Evolutionary conservation across 768 basidiomycete genomes (phyloP), one percentile per base, ranked within the genome.

Genomic region (Trichaptum fuscoviolaceum): DNA sequence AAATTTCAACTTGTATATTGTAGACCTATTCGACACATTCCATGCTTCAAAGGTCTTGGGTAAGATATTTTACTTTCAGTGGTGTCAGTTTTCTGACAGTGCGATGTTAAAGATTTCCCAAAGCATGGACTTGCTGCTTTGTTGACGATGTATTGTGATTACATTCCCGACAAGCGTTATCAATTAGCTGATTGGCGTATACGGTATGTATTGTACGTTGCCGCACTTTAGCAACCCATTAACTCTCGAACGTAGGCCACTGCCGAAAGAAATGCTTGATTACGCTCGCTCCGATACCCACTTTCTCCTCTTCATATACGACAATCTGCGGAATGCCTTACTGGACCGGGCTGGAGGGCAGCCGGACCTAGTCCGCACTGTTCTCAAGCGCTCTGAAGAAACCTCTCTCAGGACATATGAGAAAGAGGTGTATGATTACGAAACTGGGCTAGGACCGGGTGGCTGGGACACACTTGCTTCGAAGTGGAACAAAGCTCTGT

Each of bases 121-220:
- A 84, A 88, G 35, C 92, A 95, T 71, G 90, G 91, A 1, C 86
- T 99, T 17, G 92, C 93, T 0, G 84, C 87, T 58, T 82, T 99
- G 15, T 84, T 99, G 8, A 87, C 90, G 70, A 89, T 90, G 81
- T 98, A 93, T 73, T 96, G 93, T 72, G 88, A 94, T 71, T 95
- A 95, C 71, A 83, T 84, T 7, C 87, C 96, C 0, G 96, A 99
- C 79, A 99, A 99, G 78, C 87, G 93, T 34, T 99, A 96, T 73
- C 97, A 98, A 72, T 82, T 96, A 7, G 97, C 96, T 10, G 97
- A 99, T 75, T 99, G 97, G 97, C 87, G 97, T 26, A 93, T 98
- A 70, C 85, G 95, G 87, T 90, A 57, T 30, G 15, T 12, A 12
- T 6, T 83, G 70, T 10, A 24, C 23, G 35, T 63, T 27, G 34